phyloP scores from a whole-genome alignment of 441 rosid genomes.

The Rhodomyrtus psidioides region DNA sequence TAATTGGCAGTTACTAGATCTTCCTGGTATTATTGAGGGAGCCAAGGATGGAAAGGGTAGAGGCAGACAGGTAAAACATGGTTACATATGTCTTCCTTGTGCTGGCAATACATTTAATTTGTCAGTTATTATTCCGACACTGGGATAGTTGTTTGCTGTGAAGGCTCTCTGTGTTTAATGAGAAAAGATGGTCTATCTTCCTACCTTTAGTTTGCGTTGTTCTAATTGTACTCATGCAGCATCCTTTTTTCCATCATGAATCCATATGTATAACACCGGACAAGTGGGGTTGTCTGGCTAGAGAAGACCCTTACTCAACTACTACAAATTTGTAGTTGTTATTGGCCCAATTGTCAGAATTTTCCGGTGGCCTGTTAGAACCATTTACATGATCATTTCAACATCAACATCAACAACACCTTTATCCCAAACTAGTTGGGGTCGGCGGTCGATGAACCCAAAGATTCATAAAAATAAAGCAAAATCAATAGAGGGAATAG shows the following conservation, averaged over 20 bases:
- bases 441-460: too few relatives aligned
- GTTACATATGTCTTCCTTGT: neutral
- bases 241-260: neutral
- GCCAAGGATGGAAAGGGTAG: conserved; percentile 99
- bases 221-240: neutral
- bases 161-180: neutral
- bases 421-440: too few relatives aligned
- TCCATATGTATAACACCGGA: neutral
- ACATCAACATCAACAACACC: too few relatives aligned
- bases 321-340: neutral
- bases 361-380: neutral
- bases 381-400: neutral
- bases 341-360: neutral
- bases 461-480: too few relatives aligned
- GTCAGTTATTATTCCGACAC: neutral
- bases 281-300: neutral
- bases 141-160: neutral
- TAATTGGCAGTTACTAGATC: conserved; percentile 74
- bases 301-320: neutral
- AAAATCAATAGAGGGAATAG: too few relatives aligned
- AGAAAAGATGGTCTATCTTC: neutral
- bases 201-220: neutral
- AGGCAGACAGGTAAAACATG: conserved; percentile 71
- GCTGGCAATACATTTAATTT: neutral
- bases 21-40: conserved; percentile 98